Evolutionary conservation across 2,329 filamentous ascomycete genomes (phyloP).

Genomic region (Elsinoe necatrix): DNA sequence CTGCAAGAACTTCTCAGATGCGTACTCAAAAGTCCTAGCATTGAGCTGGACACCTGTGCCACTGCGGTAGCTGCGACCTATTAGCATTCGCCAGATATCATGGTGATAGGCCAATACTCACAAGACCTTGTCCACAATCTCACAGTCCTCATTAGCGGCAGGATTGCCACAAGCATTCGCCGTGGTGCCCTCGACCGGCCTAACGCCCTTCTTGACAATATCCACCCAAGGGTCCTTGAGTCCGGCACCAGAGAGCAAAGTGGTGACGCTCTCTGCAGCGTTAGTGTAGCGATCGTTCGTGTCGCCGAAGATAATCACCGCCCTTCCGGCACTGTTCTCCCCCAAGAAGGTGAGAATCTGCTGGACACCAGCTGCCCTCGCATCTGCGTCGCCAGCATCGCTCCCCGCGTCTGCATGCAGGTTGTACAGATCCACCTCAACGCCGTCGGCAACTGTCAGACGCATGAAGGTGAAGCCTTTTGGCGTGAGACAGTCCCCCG

Average conservation of each 20-base stretch:
- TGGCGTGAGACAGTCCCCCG: slow-evolving; percentile 55
- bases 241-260: slow-evolving; percentile 45
- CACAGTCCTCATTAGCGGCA: slow-evolving; percentile 46
- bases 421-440: slow-evolving; percentile 58
- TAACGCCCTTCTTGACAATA: slow-evolving; percentile 30
- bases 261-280: slow-evolving; percentile 42
- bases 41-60: slow-evolving; percentile 35
- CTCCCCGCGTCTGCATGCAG: slow-evolving; percentile 58
- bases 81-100: background rate
- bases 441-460: slow-evolving; percentile 42
- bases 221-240: slow-evolving; percentile 55
- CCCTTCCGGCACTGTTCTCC: slow-evolving; percentile 48
- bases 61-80: slow-evolving; percentile 10
- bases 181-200: slow-evolving; percentile 9
- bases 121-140: slow-evolving; percentile 60
- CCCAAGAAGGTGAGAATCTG: slow-evolving; percentile 53
- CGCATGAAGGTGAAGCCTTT: slow-evolving; percentile 65
- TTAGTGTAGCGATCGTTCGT: slow-evolving; percentile 58
- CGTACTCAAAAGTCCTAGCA: slow-evolving; percentile 49
- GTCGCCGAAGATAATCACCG: slow-evolving; percentile 57
- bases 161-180: slow-evolving; percentile 50
- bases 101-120: slow-evolving; percentile 30
- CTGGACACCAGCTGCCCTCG: slow-evolving; percentile 51
- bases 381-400: slow-evolving; percentile 44
- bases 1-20: slow-evolving; percentile 49